Evolutionary conservation across 345 rosid species (phyloP).

Genomic region (Euphorbia lathyris): DNA sequence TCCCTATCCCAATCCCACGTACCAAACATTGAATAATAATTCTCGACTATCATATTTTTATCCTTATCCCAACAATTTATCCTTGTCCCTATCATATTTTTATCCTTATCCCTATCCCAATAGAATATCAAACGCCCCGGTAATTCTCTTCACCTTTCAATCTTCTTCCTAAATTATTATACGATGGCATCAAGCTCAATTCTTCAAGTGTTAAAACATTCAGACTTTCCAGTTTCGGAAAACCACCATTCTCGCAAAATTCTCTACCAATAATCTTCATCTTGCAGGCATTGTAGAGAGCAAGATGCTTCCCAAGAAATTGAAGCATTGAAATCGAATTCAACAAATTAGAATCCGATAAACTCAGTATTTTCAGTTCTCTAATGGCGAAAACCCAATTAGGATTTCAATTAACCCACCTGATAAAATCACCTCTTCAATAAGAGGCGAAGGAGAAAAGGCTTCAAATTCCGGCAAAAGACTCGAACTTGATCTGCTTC

Average conservation of each 20-base stretch:
- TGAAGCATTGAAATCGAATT: neutral
- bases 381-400: too few species aligned
- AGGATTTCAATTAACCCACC: neutral
- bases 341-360: neutral
- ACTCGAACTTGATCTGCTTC: neutral
- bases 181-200: too few species aligned
- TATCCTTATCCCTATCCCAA: too few species aligned
- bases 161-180: too few species aligned
- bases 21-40: too few species aligned
- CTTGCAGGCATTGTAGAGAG: slow-evolving; percentile 3
- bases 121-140: too few species aligned
- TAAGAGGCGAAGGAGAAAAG: slow-evolving; percentile 10
- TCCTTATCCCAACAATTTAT: too few species aligned
- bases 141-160: too few species aligned
- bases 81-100: too few species aligned
- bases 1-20: too few species aligned
- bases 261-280: slow-evolving; percentile 10
- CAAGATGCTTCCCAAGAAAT: neutral
- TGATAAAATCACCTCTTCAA: neutral
- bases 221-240: slow-evolving; percentile 3
- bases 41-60: too few species aligned
- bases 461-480: slow-evolving; percentile 4
- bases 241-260: slow-evolving; percentile 15
- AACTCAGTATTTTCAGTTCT: neutral
- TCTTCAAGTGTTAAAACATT: too few species aligned